Base-by-base conservation (phyloP, 2,329 filamentous ascomycete species). In the Alternaria sp. region DNA sequence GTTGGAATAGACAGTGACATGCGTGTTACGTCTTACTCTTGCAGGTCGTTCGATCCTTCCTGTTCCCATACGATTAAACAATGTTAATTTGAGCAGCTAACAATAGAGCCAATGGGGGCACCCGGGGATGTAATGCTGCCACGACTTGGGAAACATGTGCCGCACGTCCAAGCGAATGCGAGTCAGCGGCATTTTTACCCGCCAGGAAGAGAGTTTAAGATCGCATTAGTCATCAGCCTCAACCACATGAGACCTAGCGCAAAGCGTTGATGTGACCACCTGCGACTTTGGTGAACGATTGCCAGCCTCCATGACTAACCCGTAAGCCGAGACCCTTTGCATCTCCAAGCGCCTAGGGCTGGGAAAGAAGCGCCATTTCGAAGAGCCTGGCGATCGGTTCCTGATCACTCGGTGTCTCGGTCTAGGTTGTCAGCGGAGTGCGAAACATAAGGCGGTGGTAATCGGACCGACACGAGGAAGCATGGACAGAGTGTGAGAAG, bases 371-470 rank as follows among this genome's bases (percentile, higher is more conserved):
- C 17, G 29, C 44, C 45, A 54, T 36, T 49, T 58, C 24, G 31
- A 50, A 24, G 44, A 36, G 37, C 51, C 51, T 44, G 44, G 39
- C 51, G 36, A 49, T 44, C 55, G 45, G 55, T 54, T 54, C 42
- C 42, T 58, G 55, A 54, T 45, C 42, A 54, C 34, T 54, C 49
- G 34, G 42, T 24, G 24, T 49, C 26, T 21, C 39, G 42, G 37
- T 39, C 36, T 48, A n/a, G 49, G 23, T 37, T 54, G 51, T 44
- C 51, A 55, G 45, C 44, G 54, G 44, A 34, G 44, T 17, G 50
- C 58, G 58, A 60, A 57, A 57, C 58, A 39, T 60, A 53, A 49
- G 54, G 58, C 23, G 37, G 54, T 57, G 33, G 21, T 8, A 60
- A 40, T 60, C 58, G 58, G 58, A 40, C 58, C 58, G 58, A 60